Evolutionary conservation across 2,329 filamentous ascomycete species (phyloP), one percentile per base, ranked within the genome.

Genomic region (Dactylonectria macrodidyma): DNA sequence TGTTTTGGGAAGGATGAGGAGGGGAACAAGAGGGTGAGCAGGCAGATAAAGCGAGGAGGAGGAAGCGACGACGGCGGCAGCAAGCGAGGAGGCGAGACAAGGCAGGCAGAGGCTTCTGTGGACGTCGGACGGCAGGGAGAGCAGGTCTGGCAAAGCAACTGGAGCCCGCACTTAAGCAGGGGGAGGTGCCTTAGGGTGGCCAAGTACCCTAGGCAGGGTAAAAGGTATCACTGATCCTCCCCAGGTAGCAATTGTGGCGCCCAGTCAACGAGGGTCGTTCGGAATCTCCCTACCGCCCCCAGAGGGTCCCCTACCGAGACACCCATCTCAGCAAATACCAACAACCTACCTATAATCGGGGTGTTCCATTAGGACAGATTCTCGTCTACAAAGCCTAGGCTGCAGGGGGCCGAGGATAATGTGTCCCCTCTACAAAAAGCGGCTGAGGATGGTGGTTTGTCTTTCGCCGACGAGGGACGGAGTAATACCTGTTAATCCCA

Each of bases 41-140:
- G 64, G 58, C 52, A 62, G 64, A 59, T 59, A 50, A 57, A 62
- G 48, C 57, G 16, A 47, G n/a, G 50, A 22, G 16, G 54, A 52
- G 38, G 36, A 59, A 19, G 38, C 34, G 33, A 46, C 47, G 48
- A 50, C 47, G 58, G 44, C 58, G 47, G 30, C 36, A 26, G 38
- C 24, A 56, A 52, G 51, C 24, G 50, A 66, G 46, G 63, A 59
- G 50, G 59, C 48, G 33, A 59, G 52, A 52, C 58, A 38, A 61
- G 58, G 50, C 63, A 52, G 14, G n/a, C 30, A 62, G 48, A 48
- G 41, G 51, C 51, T 54, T 54, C 60, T 58, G 54, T 54, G 30
- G 41, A 38, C 50, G 26, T 30, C 26, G 26, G 26, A 66, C 41
- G 64, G 59, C 54, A 66, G 64, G 64, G 58, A 54, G 62, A 52